Evolutionary conservation across 108 stramenopile genomes (phyloP), one percentile per base, ranked within the genome.

Genomic region (Fragilariopsis cylindrus): DNA sequence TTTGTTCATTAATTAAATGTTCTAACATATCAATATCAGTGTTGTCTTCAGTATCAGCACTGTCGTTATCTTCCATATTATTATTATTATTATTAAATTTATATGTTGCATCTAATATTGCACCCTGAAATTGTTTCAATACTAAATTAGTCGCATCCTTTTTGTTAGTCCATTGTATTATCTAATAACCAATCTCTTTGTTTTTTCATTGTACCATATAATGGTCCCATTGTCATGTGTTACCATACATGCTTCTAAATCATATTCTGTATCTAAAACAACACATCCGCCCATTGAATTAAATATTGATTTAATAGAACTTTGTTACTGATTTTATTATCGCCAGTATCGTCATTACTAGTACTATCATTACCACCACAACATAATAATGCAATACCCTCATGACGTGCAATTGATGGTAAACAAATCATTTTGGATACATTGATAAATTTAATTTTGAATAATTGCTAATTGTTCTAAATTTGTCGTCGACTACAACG

Each of bases 401-500:
- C 74, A 57, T 83, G 80, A 9, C 70, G 69, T 47, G 90, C 81
- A 58, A 91, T 81, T 16, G 85, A 72, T 30, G 92, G 91, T 1
- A 92, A 78, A 72, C 93, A 94, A 68, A 95, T 95, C 88, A 95
- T 85, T 76, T 95, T 95, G 77, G 69, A 86, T 0, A 95, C 91
- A 12, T 54, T 12, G 71, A 55, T 2, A 45, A 4, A 13, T 74
- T 69, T 19, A 86, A 66, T 41, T 52, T 44, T 47, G 82, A 78
- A 68, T 82, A 56, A 11, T 49, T 1, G 70, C 65, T 18, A 84
- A 64, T 15, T 74, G 72, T 11, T 65, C 57, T 13, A 84, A 60
- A 39, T 73, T 81, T 12, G 71, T 57, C 12, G 84, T 84, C 8
- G 84, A 84, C 78, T 82, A 13, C 50, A 52, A 30, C 39, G 39